Evolutionary conservation across 1,139 yeast species (phyloP), one percentile per base, ranked within the genome.

Genomic region (Entelexis paramagnoliae): DNA sequence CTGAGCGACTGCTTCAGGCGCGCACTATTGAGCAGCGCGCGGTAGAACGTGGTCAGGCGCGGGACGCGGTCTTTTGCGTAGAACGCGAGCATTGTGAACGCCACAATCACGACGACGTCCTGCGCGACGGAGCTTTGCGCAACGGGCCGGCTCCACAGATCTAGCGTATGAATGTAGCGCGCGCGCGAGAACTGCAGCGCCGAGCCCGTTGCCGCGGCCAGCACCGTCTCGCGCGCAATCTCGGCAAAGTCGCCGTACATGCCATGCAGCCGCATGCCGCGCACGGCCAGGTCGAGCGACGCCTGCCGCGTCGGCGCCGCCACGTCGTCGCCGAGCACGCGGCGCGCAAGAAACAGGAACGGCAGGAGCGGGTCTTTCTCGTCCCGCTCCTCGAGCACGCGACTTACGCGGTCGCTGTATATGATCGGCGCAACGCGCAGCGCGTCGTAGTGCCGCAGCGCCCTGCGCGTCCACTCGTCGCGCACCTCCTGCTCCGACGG

Each of bases 391-490:
- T 40, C 24, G n/a, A 22, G 17, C 39, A 50, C 22, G 20, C 35
- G 44, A 29, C n/a, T 19, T 5, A 50, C 30, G 24, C 46, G 26
- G 33, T 17, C 29, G 13, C 17, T 19, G 47, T 50, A 50, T n/a
- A n/a, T n/a, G n/a, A n/a, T n/a, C n/a, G n/a, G n/a, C n/a, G n/a
- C n/a, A n/a, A n/a, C 26, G 16, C 28, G 39, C 44, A 40, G 20
- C 6, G 7, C 13, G 39, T 34, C 49, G 45, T 50, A 50, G 43
- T 45, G 44, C 24, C 14, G 16, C 22, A 50, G 16, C 4, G 53
- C 50, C 35, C 2, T 9, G 7, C 4, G 3, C 26, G 20, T 35
- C 48, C 48, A 50, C 6, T n/a, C 10, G 6, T 32, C 35, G 22
- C 45, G 44, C 32, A 3, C 16, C 6, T 32, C 29, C 24, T 2